Base-by-base conservation (phyloP, 176 grass and related monocot genomes). In the Zea luxurians region DNA sequence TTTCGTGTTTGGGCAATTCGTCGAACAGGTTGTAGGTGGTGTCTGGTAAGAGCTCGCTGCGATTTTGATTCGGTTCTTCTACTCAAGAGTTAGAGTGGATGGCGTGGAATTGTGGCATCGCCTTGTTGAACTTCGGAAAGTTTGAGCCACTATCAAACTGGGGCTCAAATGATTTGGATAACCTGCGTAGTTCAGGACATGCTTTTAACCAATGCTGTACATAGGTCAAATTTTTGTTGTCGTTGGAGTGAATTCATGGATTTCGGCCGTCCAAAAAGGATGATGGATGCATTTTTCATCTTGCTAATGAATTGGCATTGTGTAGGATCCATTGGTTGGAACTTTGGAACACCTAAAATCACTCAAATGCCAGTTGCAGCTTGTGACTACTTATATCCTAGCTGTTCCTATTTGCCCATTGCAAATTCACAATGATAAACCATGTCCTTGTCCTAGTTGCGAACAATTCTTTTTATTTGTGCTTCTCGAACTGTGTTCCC, bases 1-100 rank as follows among this genome's bases (percentile, higher is more conserved):
- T 64, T 48, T 70, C 3, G 38, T 70, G 52, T 10, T 5, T 3
- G n/a, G 4, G 50, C 80, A 73, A 61, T 83, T 73, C 61, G 42
- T 74, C 79, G 37, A 70, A 63, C 36, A 42, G 16, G 76, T 44
- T 68, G 76, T 13, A 2, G 37, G 61, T 44, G 57, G 18, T 10
- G 7, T 3, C 0, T 12, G 18, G 1, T 5, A 17, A 7, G 9
- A 66, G 46, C 17, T 10, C n/a, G 0, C 2, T 52, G 59, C 2
- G 7, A 61, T 81, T 62, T 73, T 38, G 7, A 65, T 41, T 59
- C 8, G 8, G 8, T 70, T 70, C 8, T 47, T 44, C 18, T 16
- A 36, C 3, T 80, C 2, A 27, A 27, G 27, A 27, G 27, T 27
- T 27, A 3, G 2, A 3, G 18, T 44, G 50, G 9, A 10, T 43